phyloP scores from a whole-genome alignment of 495 filamentous ascomycete genomes.

The Talaromyces wortmannii region DNA sequence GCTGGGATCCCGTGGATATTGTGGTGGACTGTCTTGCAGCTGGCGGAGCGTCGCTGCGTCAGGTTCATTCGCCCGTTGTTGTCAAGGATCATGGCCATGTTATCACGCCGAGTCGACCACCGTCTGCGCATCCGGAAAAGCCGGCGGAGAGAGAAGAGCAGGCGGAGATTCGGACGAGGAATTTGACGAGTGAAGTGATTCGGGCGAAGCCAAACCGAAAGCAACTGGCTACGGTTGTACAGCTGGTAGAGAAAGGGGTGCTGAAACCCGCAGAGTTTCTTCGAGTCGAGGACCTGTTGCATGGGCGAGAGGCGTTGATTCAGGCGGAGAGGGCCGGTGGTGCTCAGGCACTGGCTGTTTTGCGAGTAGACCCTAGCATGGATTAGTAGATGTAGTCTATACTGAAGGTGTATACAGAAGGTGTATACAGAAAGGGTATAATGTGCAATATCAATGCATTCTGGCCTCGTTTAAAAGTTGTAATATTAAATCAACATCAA shows the following conservation, averaged over 20 bases:
- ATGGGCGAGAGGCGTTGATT: conserved; percentile 21
- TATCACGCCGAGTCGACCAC: conserved; percentile 15
- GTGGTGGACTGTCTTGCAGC: conserved; percentile 27
- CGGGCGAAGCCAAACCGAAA: conserved; percentile 27
- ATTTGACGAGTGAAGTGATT: conserved; percentile 27
- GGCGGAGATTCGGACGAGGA: conserved; percentile 11
- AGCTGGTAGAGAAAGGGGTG: conserved; percentile 28
- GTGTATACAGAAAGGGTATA: background rate
- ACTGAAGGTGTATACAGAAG: background rate
- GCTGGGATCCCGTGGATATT: conserved; percentile 30
- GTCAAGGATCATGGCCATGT: conserved; percentile 28
- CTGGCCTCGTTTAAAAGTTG: background rate
- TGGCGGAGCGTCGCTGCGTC: conserved; percentile 22
- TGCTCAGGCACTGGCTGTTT: conserved; percentile 21
- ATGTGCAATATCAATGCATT: background rate
- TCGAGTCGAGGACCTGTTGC: conserved; percentile 21
- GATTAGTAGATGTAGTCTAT: background rate
- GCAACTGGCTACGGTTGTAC: conserved; percentile 21
- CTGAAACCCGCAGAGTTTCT: conserved; percentile 8
- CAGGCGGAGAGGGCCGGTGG: conserved; percentile 17
- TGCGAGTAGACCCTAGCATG: conserved; percentile 20
- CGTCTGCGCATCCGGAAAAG: conserved; percentile 2
- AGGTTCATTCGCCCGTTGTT: conserved; percentile 23
- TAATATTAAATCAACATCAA: background rate
- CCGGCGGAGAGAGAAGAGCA: conserved; percentile 1